Evolutionary conservation across 108 stramenopile species (phyloP).

Genomic region (Schizochytrium sp.): DNA sequence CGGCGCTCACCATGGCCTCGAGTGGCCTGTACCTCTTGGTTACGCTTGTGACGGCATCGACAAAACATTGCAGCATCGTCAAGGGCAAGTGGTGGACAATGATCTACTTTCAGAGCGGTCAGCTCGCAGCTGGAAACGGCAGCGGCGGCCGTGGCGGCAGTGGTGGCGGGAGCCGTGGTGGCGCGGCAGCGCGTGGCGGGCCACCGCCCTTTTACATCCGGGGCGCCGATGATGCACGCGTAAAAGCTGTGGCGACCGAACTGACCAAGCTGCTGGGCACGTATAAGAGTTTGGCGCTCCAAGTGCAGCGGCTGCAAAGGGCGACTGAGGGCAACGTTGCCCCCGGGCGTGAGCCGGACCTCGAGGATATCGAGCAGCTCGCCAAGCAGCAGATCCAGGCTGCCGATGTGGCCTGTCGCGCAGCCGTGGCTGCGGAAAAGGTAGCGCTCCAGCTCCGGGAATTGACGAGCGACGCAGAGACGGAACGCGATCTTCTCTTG

Average conservation of each 20-base stretch:
- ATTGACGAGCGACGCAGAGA: neutral
- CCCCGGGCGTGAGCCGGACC: neutral
- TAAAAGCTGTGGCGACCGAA: neutral
- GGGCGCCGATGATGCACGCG: neutral
- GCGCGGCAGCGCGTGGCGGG: neutral
- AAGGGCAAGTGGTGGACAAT: neutral
- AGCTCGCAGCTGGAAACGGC: neutral
- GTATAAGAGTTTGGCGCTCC: neutral
- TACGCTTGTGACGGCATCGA: neutral
- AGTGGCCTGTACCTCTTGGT: neutral
- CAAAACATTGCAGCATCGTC: neutral
- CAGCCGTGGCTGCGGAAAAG: neutral
- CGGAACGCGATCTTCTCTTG: neutral
- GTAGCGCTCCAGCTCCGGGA: neutral
- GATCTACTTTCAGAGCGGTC: neutral
- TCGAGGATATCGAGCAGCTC: neutral
- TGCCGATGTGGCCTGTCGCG: neutral
- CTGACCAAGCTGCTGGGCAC: neutral
- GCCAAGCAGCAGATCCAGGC: neutral
- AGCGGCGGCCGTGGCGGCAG: neutral
- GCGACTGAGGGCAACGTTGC: neutral
- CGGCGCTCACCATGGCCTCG: neutral
- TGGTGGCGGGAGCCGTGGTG: neutral
- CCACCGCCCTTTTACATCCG: neutral
- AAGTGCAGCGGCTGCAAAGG: neutral